Evolutionary conservation across 768 basidiomycete genomes (phyloP).

Genomic region (Rhizopogon vesiculosus): DNA sequence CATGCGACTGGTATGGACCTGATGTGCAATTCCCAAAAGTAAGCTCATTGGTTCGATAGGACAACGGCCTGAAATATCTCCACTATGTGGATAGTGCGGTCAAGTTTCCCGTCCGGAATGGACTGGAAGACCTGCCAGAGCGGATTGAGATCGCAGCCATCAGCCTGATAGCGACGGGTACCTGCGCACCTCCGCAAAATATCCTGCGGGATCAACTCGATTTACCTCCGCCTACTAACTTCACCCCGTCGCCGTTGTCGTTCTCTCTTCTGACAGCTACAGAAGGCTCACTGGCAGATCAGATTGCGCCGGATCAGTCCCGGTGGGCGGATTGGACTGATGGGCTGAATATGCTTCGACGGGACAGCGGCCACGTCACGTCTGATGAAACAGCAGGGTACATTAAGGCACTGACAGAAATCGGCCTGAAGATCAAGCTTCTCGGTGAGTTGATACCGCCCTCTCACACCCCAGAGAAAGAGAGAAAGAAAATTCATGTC

Average conservation of each 20-base stretch:
- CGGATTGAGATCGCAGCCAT: constrained; percentile 78
- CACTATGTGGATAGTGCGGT: constrained; percentile 80
- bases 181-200: constrained; percentile 65
- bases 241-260: constrained; percentile 61
- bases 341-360: constrained; percentile 81
- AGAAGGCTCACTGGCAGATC: constrained; percentile 72
- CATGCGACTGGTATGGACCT: constrained; percentile 64
- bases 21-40: background rate
- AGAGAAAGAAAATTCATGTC: too few species aligned
- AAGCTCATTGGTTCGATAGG: constrained; percentile 38
- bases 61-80: constrained; percentile 72
- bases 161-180: constrained; percentile 74
- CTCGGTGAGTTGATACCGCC: constrained; percentile 48
- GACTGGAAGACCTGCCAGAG: constrained; percentile 84
- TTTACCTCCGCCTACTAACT: constrained; percentile 47
- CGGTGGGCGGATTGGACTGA: constrained; percentile 95
- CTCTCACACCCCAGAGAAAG: background rate
- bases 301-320: constrained; percentile 71
- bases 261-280: constrained; percentile 71
- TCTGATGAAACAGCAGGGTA: constrained; percentile 85
- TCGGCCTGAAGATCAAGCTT: constrained; percentile 88
- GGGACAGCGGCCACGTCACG: constrained; percentile 77
- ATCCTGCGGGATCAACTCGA: constrained; percentile 58
- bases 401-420: constrained; percentile 83
- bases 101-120: constrained; percentile 75